These are phyloP conservation scores for Bremia lactucae DNA, from an alignment of 352 stramenopile species.

Conservation along the genomic window DNA sequence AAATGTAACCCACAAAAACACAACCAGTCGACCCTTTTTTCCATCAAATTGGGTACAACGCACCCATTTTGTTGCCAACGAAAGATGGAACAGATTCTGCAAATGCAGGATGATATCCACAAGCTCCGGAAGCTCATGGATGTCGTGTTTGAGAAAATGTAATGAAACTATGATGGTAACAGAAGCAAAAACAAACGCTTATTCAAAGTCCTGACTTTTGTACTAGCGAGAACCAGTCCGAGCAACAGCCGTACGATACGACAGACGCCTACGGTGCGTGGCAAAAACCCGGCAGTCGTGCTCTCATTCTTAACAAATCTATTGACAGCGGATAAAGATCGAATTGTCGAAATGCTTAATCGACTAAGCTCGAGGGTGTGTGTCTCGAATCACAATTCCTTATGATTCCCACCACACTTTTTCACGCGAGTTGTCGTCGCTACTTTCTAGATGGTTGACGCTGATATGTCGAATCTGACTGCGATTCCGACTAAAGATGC, in stretches of 20 bases:
- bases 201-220: background rate
- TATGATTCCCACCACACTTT: background rate
- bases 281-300: background rate
- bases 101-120: constrained; percentile 87
- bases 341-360: constrained; percentile 84
- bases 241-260: constrained; percentile 51
- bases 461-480: constrained; percentile 83
- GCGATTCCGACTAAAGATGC: constrained; percentile 66
- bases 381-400: no score
- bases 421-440: background rate
- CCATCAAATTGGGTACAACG: no score
- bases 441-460: constrained; percentile 71
- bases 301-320: background rate
- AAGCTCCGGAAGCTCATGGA: constrained; percentile 89
- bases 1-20: no score
- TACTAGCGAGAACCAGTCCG: constrained; percentile 44
- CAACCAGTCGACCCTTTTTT: no score
- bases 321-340: constrained; percentile 71
- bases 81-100: constrained; percentile 88
- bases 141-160: constrained; percentile 68
- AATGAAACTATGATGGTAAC: no score
- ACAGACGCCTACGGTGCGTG: constrained; percentile 62
- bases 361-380: constrained; percentile 68
- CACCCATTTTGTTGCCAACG: no score
- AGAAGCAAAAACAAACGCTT: no score